Conservation (phyloP, 495 filamentous ascomycete species). For the Clohesyomyces aquaticus region DNA sequence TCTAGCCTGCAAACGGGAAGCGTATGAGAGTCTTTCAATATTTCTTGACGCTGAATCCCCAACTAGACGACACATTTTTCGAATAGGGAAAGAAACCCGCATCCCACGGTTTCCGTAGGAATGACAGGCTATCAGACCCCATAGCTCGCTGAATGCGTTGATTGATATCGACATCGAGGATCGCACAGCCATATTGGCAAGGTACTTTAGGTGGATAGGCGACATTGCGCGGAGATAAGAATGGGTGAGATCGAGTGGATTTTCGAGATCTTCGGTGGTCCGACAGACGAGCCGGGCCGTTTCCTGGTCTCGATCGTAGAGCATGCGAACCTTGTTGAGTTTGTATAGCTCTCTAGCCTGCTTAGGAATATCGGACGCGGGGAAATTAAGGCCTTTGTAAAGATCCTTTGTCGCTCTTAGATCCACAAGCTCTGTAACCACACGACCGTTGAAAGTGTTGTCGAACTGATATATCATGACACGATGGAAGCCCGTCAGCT, state of each 20-base stretch:
- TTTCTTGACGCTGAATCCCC: slow-evolving; percentile 87
- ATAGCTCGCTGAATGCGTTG: slow-evolving; percentile 80
- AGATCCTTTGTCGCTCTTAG: slow-evolving; percentile 78
- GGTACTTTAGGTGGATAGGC: slow-evolving; percentile 86
- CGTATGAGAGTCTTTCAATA: slow-evolving; percentile 87
- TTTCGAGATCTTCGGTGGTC: slow-evolving; percentile 72
- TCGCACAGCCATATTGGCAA: slow-evolving; percentile 86
- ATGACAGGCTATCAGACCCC: slow-evolving; percentile 90
- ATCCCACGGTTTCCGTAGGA: slow-evolving; percentile 77
- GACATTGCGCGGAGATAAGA: slow-evolving; percentile 89
- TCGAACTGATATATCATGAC: slow-evolving; percentile 97
- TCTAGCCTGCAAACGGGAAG: slow-evolving; percentile 77
- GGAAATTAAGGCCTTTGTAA: slow-evolving; percentile 89
- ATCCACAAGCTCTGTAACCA: slow-evolving; percentile 87
- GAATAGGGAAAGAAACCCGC: slow-evolving; percentile 87
- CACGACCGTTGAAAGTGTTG: slow-evolving; percentile 75
- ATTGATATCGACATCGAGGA: slow-evolving; percentile 96
- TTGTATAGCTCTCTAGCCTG: slow-evolving; percentile 83
- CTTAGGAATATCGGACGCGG: slow-evolving; percentile 86
- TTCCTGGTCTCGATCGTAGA: slow-evolving; percentile 76
- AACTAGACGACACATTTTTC: slow-evolving; percentile 92
- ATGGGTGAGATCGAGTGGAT: slow-evolving; percentile 81
- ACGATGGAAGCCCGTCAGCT: slow-evolving; percentile 89
- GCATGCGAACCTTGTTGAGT: slow-evolving; percentile 75
- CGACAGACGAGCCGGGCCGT: slow-evolving; percentile 84